phyloP scores from a whole-genome alignment of 2,329 filamentous ascomycete genomes.

The Colletotrichum sp. region DNA sequence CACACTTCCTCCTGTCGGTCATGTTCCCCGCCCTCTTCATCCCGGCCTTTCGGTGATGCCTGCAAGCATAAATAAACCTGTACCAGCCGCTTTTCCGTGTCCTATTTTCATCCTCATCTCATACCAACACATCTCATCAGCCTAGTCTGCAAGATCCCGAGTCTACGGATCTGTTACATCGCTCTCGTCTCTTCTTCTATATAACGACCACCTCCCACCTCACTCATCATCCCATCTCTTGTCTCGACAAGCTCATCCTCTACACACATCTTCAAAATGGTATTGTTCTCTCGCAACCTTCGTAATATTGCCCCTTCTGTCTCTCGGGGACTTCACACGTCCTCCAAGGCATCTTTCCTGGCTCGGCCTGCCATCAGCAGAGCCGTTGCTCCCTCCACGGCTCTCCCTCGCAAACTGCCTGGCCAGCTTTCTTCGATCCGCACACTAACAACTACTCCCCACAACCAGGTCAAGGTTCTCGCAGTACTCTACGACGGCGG shows the following conservation, averaged over 20 bases:
- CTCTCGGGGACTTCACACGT: conserved; percentile 30
- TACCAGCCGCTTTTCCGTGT: not conserved
- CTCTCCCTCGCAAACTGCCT: conserved; percentile 48
- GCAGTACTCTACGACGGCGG: conserved; percentile 92
- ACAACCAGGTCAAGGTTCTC: conserved; percentile 86
- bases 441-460: conserved; percentile 54
- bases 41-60: not conserved
- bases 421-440: conserved; percentile 56
- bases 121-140: not conserved
- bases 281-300: conserved; percentile 34
- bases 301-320: conserved; percentile 27
- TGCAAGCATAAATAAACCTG: conserved; percentile 17
- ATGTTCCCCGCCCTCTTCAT: conserved; percentile 3
- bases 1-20: not conserved
- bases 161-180: not conserved
- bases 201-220: conserved; percentile 6
- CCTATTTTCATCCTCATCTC: not conserved
- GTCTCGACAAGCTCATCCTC: not conserved
- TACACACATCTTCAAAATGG: conserved; percentile 29
- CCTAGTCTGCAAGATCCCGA: conserved; percentile 1
- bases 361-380: conserved; percentile 20
- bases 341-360: conserved; percentile 25
- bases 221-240: not conserved
- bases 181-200: not conserved
- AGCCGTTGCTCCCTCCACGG: conserved; percentile 13